Percentiles rank a stretch among this genome's conserved stretches.
These are phyloP conservation scores for Lindgomyces ingoldianus DNA, from an alignment of 495 filamentous ascomycete species.

Conservation along the genomic window DNA sequence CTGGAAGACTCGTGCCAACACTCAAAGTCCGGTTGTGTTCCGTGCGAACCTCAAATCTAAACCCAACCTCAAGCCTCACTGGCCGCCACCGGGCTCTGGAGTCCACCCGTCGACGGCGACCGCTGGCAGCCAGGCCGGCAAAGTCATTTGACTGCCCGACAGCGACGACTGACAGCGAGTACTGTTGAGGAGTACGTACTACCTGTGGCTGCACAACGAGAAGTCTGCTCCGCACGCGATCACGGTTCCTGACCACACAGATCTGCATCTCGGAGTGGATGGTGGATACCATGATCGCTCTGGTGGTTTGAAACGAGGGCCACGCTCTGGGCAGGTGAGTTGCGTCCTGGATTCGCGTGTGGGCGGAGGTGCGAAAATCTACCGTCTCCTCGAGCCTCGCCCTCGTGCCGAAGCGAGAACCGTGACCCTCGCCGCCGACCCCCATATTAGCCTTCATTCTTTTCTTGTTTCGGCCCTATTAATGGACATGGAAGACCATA, in stretches of 20 bases:
- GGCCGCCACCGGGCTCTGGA: neutral
- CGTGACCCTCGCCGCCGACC: no score
- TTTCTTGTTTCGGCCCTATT: constrained; percentile 11
- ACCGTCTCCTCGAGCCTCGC: constrained; percentile 21
- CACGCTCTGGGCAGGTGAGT: constrained; percentile 1
- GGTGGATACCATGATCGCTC: constrained; percentile 20
- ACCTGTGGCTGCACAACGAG: neutral
- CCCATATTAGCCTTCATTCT: no score
- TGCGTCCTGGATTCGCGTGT: neutral
- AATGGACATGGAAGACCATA: constrained; percentile 23
- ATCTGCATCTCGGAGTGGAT: neutral
- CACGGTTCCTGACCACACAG: constrained; percentile 6
- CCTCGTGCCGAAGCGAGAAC: no score
- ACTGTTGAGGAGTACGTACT: neutral
- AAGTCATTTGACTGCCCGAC: neutral
- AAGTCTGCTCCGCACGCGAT: constrained; percentile 16
- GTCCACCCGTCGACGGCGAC: neutral
- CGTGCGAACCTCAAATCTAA: neutral
- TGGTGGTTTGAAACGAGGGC: constrained; percentile 15
- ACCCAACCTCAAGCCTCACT: constrained; percentile 1
- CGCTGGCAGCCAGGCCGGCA: no score
- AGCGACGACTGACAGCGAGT: neutral
- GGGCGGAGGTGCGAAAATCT: constrained; percentile 10
- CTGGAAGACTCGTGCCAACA: no score
- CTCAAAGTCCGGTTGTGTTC: no score